phyloP scores from a whole-genome alignment of 2,329 filamentous ascomycete species.

The Lachnum nothofagi region DNA sequence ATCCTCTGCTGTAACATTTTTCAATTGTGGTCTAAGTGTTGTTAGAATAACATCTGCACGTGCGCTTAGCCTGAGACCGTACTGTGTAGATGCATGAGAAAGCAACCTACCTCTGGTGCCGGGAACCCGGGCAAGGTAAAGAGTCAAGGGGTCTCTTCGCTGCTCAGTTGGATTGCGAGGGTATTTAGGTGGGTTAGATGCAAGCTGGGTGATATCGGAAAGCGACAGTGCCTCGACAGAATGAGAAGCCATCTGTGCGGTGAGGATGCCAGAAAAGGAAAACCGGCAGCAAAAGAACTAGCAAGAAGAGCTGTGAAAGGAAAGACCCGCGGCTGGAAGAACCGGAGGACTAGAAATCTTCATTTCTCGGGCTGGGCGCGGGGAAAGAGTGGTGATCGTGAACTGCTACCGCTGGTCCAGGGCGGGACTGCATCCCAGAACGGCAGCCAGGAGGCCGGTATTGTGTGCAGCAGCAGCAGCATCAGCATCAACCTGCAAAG shows the following conservation, averaged over 20 bases:
- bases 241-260: slow-evolving; percentile 16
- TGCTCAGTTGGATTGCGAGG: slow-evolving; percentile 69
- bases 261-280: not conserved
- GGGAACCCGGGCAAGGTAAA: slow-evolving; percentile 92
- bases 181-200: slow-evolving; percentile 81
- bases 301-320: too few relatives aligned
- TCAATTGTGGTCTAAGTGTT: slow-evolving; percentile 79
- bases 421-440: too few relatives aligned
- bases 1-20: slow-evolving; percentile 83
- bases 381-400: too few relatives aligned
- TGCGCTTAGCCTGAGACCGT: slow-evolving; percentile 7
- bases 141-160: slow-evolving; percentile 64
- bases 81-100: slow-evolving; percentile 1
- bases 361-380: too few relatives aligned
- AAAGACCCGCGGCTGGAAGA: too few relatives aligned
- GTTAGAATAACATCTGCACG: slow-evolving; percentile 83
- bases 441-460: too few relatives aligned
- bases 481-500: too few relatives aligned
- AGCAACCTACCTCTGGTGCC: slow-evolving; percentile 69
- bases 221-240: slow-evolving; percentile 75
- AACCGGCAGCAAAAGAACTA: not conserved
- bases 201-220: slow-evolving; percentile 71
- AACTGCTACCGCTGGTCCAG: too few relatives aligned
- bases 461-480: too few relatives aligned
- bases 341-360: too few relatives aligned